Percentiles rank a stretch among this genome's conserved stretches.
Conservation (phyloP, 805 yeast genomes). For the Pichia californica region DNA sequence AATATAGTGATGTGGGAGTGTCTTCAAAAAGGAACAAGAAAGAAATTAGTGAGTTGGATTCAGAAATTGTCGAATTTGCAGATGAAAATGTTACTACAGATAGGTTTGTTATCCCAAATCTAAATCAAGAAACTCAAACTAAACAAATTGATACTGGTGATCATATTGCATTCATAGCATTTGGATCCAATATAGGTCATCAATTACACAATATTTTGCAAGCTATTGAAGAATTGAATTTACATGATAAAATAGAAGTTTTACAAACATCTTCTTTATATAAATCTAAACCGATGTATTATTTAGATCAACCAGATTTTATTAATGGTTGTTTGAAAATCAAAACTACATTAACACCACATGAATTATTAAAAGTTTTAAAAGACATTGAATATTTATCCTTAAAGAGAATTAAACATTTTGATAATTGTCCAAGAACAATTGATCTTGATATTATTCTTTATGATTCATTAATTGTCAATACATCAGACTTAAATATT, state of each 20-base stretch:
- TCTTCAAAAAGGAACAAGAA: slow-evolving; percentile 45
- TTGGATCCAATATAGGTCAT: slow-evolving; percentile 85
- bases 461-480: slow-evolving; percentile 54
- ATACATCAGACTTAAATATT: slow-evolving; percentile 52
- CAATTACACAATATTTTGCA: slow-evolving; percentile 51
- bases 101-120: slow-evolving; percentile 23
- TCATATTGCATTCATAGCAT: slow-evolving; percentile 69
- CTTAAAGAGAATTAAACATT: slow-evolving; percentile 62
- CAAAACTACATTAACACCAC: slow-evolving; percentile 57
- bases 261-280: slow-evolving; percentile 69
- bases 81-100: slow-evolving; percentile 13
- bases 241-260: slow-evolving; percentile 35
- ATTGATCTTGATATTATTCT: slow-evolving; percentile 85
- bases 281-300: slow-evolving; percentile 91
- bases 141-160: not conserved
- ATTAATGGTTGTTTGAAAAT: slow-evolving; percentile 76
- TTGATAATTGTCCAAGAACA: slow-evolving; percentile 88
- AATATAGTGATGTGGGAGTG: slow-evolving; percentile 86
- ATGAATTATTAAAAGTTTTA: slow-evolving; percentile 49
- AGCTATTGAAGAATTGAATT: slow-evolving; percentile 46
- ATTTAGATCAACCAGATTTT: slow-evolving; percentile 70
- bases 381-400: slow-evolving; percentile 75
- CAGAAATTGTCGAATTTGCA: slow-evolving; percentile 20
- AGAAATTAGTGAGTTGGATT: slow-evolving; percentile 28
- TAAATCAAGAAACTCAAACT: slow-evolving; percentile 20